Conservation (phyloP, 2,329 filamentous ascomycete species). For the Scedosporium apiospermum region DNA sequence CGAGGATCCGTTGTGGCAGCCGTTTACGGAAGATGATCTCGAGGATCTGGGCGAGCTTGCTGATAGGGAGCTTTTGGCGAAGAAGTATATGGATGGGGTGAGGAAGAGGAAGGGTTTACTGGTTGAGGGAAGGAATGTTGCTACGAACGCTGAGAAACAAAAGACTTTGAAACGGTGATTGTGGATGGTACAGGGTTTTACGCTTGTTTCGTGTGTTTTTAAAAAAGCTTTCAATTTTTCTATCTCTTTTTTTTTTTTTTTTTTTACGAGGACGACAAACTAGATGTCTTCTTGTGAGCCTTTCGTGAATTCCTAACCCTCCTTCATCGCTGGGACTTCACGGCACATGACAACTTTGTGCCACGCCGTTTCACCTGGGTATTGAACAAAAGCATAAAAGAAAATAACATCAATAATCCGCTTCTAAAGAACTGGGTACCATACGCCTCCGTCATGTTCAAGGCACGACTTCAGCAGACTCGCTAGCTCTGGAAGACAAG, state of each 20-base stretch:
- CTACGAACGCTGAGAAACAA: slow-evolving; percentile 88
- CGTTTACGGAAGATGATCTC: slow-evolving; percentile 89
- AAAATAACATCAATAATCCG: background rate
- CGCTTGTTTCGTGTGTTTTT: background rate
- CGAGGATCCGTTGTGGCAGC: slow-evolving; percentile 96
- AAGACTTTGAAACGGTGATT: slow-evolving; percentile 54
- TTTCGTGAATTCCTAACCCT: background rate
- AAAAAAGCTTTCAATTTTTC: background rate
- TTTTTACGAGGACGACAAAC: background rate
- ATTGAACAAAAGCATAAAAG: background rate
- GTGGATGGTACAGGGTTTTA: background rate
- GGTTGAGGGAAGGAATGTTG: slow-evolving; percentile 66
- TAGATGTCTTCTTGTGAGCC: background rate
- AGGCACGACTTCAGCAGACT: too few relatives aligned
- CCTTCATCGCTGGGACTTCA: background rate
- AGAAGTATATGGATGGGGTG: slow-evolving; percentile 89
- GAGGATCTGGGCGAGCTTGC: slow-evolving; percentile 93
- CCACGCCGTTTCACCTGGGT: background rate
- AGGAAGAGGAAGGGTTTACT: slow-evolving; percentile 79
- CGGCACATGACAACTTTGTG: background rate
- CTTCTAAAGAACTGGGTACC: background rate
- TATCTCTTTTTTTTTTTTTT: background rate
- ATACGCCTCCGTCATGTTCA: too few relatives aligned
- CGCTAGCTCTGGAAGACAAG: too few relatives aligned
- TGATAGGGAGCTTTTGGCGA: slow-evolving; percentile 91